Percentiles rank a stretch among this genome's conserved stretches.
These are phyloP conservation scores for Adenanthera pavonina DNA, from an alignment of 306 rosid genomes.

Conservation along the genomic window DNA sequence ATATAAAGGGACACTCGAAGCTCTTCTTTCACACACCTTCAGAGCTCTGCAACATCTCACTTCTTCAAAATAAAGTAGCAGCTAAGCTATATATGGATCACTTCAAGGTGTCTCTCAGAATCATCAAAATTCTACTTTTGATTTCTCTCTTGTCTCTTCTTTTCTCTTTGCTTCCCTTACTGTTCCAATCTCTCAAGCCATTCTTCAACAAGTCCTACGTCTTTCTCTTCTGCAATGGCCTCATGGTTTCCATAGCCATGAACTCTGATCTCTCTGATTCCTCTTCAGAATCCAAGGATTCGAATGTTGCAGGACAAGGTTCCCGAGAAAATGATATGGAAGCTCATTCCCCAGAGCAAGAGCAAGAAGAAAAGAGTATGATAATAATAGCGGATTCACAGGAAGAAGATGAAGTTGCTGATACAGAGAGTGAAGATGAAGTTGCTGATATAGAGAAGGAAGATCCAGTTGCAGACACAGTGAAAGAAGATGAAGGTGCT, in stretches of 20 bases:
- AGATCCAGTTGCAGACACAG: background rate
- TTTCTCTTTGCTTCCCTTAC: slow-evolving; percentile 37
- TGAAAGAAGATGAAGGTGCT: background rate
- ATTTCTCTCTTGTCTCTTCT: slow-evolving; percentile 46
- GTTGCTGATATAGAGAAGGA: background rate
- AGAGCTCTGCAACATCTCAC: too few species aligned
- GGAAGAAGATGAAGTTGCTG: background rate
- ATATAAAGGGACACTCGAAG: too few species aligned
- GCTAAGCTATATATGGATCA: background rate
- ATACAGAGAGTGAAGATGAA: background rate
- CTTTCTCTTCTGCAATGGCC: slow-evolving; percentile 75
- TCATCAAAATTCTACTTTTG: slow-evolving; percentile 50
- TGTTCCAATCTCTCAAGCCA: slow-evolving; percentile 36
- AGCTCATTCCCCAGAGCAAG: slow-evolving; percentile 21
- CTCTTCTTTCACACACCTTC: too few species aligned
- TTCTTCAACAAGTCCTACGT: slow-evolving; percentile 55
- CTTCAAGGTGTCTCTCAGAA: slow-evolving; percentile 5
- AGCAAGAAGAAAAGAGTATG: slow-evolving; percentile 25
- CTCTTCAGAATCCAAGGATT: slow-evolving; percentile 24
- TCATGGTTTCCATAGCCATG: slow-evolving; percentile 52
- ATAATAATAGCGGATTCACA: background rate
- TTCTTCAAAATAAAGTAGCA: too few species aligned
- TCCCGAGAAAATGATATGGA: background rate
- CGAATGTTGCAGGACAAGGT: slow-evolving; percentile 19
- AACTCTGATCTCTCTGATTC: slow-evolving; percentile 49